Evolutionary conservation across 805 yeast species (phyloP).

Genomic region (Zygoascus flipseniorum): DNA sequence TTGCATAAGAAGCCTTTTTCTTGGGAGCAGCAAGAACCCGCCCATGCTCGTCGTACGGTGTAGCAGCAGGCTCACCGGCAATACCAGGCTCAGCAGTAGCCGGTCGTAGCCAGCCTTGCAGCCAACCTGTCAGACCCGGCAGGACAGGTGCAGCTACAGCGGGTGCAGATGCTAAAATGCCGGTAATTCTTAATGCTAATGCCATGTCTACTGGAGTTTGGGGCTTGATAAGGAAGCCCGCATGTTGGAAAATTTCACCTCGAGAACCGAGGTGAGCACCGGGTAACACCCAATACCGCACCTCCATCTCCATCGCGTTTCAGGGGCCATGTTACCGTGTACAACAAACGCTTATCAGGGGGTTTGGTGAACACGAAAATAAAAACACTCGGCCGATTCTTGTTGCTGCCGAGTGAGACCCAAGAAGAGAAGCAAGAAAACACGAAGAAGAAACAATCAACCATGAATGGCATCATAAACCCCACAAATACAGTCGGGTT

Average conservation of each 20-base stretch:
- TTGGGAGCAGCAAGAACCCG: conserved; percentile 84
- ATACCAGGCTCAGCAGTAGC: background rate
- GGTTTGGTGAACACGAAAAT: no score
- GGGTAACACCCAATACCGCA: background rate
- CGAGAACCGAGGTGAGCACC: background rate
- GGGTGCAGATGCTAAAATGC: background rate
- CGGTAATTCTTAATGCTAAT: background rate
- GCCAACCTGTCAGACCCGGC: background rate
- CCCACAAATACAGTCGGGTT: conserved; percentile 74
- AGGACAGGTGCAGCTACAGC: background rate
- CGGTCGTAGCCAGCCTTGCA: background rate
- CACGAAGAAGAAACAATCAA: no score
- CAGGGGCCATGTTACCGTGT: no score
- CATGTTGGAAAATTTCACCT: background rate
- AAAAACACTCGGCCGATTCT: no score
- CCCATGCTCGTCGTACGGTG: conserved; percentile 45
- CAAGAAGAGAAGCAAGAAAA: no score
- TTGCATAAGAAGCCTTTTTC: conserved; percentile 81
- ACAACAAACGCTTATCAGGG: no score
- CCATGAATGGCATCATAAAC: conserved; percentile 1
- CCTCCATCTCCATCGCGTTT: no score
- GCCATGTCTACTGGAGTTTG: background rate
- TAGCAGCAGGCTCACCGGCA: background rate
- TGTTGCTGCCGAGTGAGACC: no score
- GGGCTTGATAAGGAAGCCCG: no score